Evolutionary conservation across 2,329 filamentous ascomycete species (phyloP), one percentile per base, ranked within the genome.

Genomic region (Raffaelea ambrosiae): DNA sequence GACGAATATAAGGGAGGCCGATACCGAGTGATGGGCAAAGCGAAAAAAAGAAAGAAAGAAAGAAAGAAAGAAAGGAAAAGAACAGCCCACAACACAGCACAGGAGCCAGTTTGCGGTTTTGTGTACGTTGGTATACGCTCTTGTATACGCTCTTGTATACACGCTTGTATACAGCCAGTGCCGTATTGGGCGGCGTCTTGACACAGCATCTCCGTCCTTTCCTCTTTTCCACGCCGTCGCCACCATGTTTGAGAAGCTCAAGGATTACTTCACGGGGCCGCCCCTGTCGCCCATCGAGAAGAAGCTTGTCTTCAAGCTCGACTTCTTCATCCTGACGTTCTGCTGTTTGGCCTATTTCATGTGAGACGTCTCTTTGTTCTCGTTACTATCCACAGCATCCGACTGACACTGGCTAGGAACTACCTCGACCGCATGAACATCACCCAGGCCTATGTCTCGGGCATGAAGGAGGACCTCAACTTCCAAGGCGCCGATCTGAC

Each of bases 321-420:
- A 44, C 29, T 11, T 44, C 5, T 38, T 44, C 19, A 36, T 44
- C 31, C 20, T 44, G 5, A 38, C 43, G 2, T 44, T 44, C 20
- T 44, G 42, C 31, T 44, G 42, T 33, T 26, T 44, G 26, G 42
- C 42, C 11, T 44, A 44, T 36, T 44, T 44, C 26, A 20, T 44
- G 42, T 44, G 13, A 19, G 42, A 35, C 26, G 18, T 8, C 35
- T 38, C 26, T 29, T 29, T 29, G 7, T 7, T 29, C 26, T 29
- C 26, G 26, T 13, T n/a, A n/a, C 26, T 29, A 29, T 29, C n/a
- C n/a, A n/a, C n/a, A n/a, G n/a, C n/a, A n/a, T n/a, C n/a, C 9
- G 31, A 19, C 35, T 38, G 35, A 38, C 35, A 38, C 7, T n/a
- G n/a, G 16, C 14, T 19, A 38, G 35, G 35, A 38, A 38, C 35